Conservation (phyloP, 2,329 filamentous ascomycete species). For the Waltergamsia citrina region DNA sequence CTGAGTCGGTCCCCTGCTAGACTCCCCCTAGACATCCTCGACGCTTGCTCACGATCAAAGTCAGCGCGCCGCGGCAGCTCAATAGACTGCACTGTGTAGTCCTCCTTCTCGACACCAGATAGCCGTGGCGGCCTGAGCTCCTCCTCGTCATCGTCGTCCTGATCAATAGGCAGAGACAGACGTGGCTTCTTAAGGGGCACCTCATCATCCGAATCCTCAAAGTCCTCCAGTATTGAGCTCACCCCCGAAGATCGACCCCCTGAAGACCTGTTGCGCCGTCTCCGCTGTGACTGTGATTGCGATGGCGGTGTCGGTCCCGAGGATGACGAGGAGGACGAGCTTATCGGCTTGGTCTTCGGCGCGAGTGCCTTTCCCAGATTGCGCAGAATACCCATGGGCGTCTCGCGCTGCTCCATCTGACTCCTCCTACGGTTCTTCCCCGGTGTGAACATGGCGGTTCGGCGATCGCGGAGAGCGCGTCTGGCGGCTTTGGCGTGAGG, state of each 20-base stretch:
- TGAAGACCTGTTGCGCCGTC: neutral
- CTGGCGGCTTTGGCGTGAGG: constrained; percentile 54
- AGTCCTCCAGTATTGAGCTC: constrained; percentile 19
- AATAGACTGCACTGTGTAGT: constrained; percentile 47
- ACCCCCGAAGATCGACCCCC: constrained; percentile 11
- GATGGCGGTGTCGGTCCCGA: constrained; percentile 13
- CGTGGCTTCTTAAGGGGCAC: constrained; percentile 39
- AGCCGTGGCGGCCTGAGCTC: constrained; percentile 43
- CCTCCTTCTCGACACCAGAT: constrained; percentile 46
- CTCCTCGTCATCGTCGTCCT: constrained; percentile 39
- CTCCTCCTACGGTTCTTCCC: constrained; percentile 49
- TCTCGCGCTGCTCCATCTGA: constrained; percentile 44
- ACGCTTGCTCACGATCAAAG: constrained; percentile 23
- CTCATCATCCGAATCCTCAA: constrained; percentile 40
- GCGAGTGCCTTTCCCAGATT: constrained; percentile 46
- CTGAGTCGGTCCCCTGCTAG: constrained; percentile 44
- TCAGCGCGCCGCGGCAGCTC: constrained; percentile 46
- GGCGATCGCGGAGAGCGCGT: constrained; percentile 47
- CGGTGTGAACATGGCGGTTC: constrained; percentile 50
- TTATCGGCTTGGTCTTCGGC: constrained; percentile 31
- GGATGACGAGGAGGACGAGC: constrained; percentile 36
- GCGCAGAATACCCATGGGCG: constrained; percentile 42
- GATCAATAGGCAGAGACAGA: constrained; percentile 43
- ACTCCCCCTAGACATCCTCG: constrained; percentile 41
- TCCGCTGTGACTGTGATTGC: neutral